A percentile compares a stretch with the other conserved stretches of the same genome.
Conservation (phyloP, 306 rosid species). For the Ceratonia siliqua region DNA sequence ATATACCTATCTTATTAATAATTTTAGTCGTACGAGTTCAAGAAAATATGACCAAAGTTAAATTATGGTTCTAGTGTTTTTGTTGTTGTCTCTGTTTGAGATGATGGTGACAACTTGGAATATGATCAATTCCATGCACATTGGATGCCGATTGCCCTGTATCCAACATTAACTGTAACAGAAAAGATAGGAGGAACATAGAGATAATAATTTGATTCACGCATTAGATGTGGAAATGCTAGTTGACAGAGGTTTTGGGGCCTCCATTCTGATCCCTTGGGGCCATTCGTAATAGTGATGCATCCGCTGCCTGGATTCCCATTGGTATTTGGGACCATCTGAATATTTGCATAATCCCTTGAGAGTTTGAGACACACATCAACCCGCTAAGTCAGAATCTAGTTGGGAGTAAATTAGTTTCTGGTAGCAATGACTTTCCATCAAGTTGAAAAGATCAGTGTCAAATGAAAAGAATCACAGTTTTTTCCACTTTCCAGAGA, state of each 20-base stretch:
- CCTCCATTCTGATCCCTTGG: conserved; percentile 47
- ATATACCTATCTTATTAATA: conserved; percentile 2
- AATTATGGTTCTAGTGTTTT: conserved; percentile 38
- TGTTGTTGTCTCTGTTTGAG: conserved; percentile 49
- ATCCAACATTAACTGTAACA: conserved; percentile 41
- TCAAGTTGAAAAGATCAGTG: conserved; percentile 23
- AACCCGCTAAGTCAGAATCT: conserved; percentile 26
- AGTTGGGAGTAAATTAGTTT: conserved; percentile 37
- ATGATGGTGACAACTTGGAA: conserved; percentile 52
- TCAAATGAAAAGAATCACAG: conserved; percentile 20
- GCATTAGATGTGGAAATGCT: conserved; percentile 67
- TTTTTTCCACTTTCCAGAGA: neutral
- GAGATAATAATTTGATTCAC: conserved; percentile 68
- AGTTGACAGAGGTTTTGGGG: conserved; percentile 56
- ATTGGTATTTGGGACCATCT: conserved; percentile 49
- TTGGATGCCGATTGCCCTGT: conserved; percentile 62
- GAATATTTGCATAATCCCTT: conserved; percentile 41
- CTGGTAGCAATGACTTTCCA: conserved; percentile 27
- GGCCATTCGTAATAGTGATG: conserved; percentile 40
- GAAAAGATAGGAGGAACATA: conserved; percentile 18
- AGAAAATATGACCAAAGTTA: conserved; percentile 35
- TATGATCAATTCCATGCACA: conserved; percentile 41
- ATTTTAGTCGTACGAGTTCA: conserved; percentile 25
- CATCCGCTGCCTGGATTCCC: conserved; percentile 32
- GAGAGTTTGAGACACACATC: conserved; percentile 42